phyloP scores from a whole-genome alignment of 805 yeast species.

The Starmerella bacillaris region DNA sequence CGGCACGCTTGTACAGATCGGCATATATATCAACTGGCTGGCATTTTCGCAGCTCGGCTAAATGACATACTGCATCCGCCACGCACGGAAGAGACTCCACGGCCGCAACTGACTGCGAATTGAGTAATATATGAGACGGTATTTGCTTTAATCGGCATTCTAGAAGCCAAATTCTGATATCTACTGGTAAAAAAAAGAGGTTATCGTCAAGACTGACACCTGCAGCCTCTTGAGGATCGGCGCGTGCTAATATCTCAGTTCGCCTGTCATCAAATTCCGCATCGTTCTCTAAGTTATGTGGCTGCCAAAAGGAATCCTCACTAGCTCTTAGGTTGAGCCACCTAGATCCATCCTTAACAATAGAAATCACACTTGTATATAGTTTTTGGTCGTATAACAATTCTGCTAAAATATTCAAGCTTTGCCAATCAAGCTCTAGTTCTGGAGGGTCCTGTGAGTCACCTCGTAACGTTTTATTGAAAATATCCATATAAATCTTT shows the following conservation, averaged over 20 bases:
- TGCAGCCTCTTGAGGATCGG: constrained; percentile 1
- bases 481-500: constrained; percentile 13
- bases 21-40: constrained; percentile 38
- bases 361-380: constrained; percentile 26
- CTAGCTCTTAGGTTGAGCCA: constrained; percentile 61
- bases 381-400: constrained; percentile 36
- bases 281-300: constrained; percentile 32
- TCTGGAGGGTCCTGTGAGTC: constrained; percentile 15
- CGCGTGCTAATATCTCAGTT: constrained; percentile 1
- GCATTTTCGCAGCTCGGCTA: constrained; percentile 37
- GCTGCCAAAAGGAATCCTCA: constrained; percentile 50
- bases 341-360: constrained; percentile 54
- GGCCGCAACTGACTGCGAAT: constrained; percentile 5
- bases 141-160: constrained; percentile 46
- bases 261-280: constrained; percentile 70
- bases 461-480: constrained; percentile 11
- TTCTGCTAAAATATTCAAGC: constrained; percentile 67
- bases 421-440: constrained; percentile 61
- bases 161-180: constrained; percentile 70
- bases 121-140: constrained; percentile 11
- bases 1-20: constrained; percentile 65
- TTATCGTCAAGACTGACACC: constrained; percentile 1
- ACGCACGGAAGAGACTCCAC: constrained; percentile 25
- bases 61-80: constrained; percentile 59
- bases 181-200: constrained; percentile 50